Percentiles rank a stretch among this genome's conserved stretches.
These are phyloP conservation scores for Ceratobasidium sp. DNA, from an alignment of 1,284 basidiomycete genomes.

Conservation along the genomic window DNA sequence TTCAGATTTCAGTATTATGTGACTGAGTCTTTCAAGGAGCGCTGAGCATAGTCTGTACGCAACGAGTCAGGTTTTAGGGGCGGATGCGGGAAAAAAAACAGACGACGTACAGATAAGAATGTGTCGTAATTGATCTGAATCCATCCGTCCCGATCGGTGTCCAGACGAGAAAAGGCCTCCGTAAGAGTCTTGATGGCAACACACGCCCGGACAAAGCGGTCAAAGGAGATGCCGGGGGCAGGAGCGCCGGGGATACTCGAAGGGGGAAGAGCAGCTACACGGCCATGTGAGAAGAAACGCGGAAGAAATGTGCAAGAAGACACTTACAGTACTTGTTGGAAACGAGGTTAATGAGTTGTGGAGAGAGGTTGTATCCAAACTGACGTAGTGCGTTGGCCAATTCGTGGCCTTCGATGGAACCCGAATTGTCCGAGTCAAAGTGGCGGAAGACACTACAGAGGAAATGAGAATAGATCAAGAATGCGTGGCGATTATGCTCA, in stretches of 20 bases:
- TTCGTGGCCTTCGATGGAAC: constrained; percentile 72
- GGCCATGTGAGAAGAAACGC: not conserved
- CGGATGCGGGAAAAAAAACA: not conserved
- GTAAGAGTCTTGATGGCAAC: constrained; percentile 79
- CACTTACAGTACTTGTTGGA: constrained; percentile 69
- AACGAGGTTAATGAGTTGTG: constrained; percentile 66
- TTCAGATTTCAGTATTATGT: not conserved
- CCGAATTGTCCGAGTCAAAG: constrained; percentile 78
- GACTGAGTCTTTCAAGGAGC: constrained; percentile 6
- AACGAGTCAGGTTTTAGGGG: constrained; percentile 1
- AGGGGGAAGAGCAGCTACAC: constrained; percentile 34
- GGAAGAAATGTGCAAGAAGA: not conserved
- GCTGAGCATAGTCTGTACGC: constrained; percentile 24
- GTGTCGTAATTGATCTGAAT: constrained; percentile 75
- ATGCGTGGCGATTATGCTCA: not conserved
- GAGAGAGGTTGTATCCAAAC: constrained; percentile 75
- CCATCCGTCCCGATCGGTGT: constrained; percentile 74
- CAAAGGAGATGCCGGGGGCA: constrained; percentile 72
- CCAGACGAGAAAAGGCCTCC: constrained; percentile 65
- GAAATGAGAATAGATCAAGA: not conserved
- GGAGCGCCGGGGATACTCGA: constrained; percentile 46
- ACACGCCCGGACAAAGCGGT: constrained; percentile 82
- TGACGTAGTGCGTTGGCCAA: constrained; percentile 68
- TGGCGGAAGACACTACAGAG: constrained; percentile 68
- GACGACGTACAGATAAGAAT: constrained; percentile 52